phyloP scores from a whole-genome alignment of 192 early-diverging fungal species.

The Powellomyces hirtus region DNA sequence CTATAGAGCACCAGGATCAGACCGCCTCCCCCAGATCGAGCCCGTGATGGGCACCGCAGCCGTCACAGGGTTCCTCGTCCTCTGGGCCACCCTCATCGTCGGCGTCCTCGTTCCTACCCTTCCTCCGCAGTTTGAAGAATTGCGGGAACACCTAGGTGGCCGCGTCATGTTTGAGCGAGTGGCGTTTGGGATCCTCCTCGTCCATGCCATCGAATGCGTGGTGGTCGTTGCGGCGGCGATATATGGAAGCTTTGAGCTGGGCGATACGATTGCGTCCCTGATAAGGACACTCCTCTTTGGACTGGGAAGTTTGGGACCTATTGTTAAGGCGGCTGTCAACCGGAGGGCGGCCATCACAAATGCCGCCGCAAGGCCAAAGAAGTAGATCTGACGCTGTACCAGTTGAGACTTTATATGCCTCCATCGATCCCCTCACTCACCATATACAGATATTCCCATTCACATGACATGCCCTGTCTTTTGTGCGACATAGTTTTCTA shows the following conservation, averaged over 20 bases:
- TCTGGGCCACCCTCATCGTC: conserved; percentile 1
- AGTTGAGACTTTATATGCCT: too few relatives aligned
- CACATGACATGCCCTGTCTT: too few relatives aligned
- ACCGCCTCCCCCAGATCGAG: background rate
- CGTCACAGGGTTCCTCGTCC: background rate
- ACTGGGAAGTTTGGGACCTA: background rate
- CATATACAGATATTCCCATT: too few relatives aligned
- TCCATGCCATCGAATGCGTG: conserved; percentile 6
- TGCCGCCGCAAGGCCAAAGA: too few relatives aligned
- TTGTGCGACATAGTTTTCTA: too few relatives aligned
- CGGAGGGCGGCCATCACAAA: too few relatives aligned
- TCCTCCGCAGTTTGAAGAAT: background rate
- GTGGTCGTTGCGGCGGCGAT: conserved; percentile 2
- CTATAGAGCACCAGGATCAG: conserved; percentile 3
- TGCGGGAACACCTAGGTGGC: background rate
- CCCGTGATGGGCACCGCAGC: background rate
- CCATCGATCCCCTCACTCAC: too few relatives aligned
- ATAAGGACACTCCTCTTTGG: conserved; percentile 10
- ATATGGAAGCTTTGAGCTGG: conserved; percentile 1
- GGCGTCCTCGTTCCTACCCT: background rate
- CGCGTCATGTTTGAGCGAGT: background rate
- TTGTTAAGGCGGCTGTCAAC: conserved; percentile 19
- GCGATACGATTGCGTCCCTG: background rate
- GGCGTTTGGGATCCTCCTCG: background rate
- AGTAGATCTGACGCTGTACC: too few relatives aligned